Percentiles rank a stretch among this genome's conserved stretches.
These are phyloP conservation scores for Porogramme epimiltina DNA, from an alignment of 1,284 basidiomycete species.

Conservation along the genomic window DNA sequence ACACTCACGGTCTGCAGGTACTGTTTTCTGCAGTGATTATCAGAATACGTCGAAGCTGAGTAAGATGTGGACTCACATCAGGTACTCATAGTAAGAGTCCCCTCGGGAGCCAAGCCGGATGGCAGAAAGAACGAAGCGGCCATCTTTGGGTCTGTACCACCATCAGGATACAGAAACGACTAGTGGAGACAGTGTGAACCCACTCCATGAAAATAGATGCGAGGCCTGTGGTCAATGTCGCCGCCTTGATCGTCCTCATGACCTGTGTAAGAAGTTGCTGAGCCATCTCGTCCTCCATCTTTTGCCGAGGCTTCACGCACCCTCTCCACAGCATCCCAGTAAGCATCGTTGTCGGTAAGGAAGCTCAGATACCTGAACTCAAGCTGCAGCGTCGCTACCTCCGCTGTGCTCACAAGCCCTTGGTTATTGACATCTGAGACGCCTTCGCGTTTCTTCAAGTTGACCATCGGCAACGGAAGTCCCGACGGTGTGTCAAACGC, in stretches of 20 bases:
- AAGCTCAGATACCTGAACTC: conserved; percentile 90
- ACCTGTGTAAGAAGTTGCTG: conserved; percentile 45
- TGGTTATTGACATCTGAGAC: conserved; percentile 67
- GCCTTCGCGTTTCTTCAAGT: conserved; percentile 69
- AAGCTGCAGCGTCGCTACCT: conserved; percentile 83
- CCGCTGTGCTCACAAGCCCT: conserved; percentile 79
- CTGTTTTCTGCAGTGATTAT: conserved; percentile 59
- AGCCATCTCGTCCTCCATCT: not conserved
- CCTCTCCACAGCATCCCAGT: conserved; percentile 83
- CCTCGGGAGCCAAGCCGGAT: conserved; percentile 92
- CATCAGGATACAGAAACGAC: not conserved
- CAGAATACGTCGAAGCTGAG: not conserved
- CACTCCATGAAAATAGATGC: conserved; percentile 87
- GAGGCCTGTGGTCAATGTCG: conserved; percentile 70
- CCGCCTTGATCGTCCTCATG: conserved; percentile 69
- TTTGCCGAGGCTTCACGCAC: conserved; percentile 39
- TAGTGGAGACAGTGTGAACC: conserved; percentile 24
- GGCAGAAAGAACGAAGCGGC: conserved; percentile 72
- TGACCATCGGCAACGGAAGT: conserved; percentile 80
- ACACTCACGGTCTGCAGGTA: conserved; percentile 72
- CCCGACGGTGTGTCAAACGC: conserved; percentile 84
- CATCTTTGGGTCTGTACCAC: conserved; percentile 56
- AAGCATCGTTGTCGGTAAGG: conserved; percentile 75
- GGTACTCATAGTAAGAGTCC: conserved; percentile 95
- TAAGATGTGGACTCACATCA: conserved; percentile 68